phyloP scores from a whole-genome alignment of 306 rosid species.

The Delonix regia region DNA sequence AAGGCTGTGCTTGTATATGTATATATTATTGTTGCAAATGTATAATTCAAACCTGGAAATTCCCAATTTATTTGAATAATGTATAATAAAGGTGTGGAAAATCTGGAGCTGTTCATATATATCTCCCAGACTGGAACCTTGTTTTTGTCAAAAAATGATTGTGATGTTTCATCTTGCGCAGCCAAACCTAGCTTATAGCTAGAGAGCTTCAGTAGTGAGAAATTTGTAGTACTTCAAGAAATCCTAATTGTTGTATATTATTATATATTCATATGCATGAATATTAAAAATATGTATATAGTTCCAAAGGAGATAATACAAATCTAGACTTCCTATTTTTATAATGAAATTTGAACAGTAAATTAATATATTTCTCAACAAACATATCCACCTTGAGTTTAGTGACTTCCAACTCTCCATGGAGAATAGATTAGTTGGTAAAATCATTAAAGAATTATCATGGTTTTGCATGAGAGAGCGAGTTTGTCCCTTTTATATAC shows the following conservation, averaged over 20 bases:
- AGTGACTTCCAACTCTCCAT: constrained; percentile 62
- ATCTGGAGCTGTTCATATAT: constrained; percentile 14
- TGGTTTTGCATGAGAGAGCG: constrained; percentile 38
- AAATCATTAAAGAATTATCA: constrained; percentile 33
- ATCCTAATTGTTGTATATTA: constrained; percentile 33
- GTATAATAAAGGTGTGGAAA: background rate
- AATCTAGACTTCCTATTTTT: constrained; percentile 35
- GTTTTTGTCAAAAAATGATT: constrained; percentile 33
- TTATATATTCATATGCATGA: constrained; percentile 8
- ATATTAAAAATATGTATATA: constrained; percentile 31
- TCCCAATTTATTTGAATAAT: constrained; percentile 17
- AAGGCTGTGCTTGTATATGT: constrained; percentile 45
- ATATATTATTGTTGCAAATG: background rate
- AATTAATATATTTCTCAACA: constrained; percentile 14
- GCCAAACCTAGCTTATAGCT: constrained; percentile 32
- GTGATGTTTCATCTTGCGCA: constrained; percentile 47
- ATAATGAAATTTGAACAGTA: constrained; percentile 17
- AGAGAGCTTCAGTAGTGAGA: constrained; percentile 5
- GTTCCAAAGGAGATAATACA: constrained; percentile 39
- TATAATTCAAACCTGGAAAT: constrained; percentile 22
- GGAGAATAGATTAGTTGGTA: constrained; percentile 23
- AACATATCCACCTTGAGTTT: constrained; percentile 48
- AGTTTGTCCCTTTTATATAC: background rate
- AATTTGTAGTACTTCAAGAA: constrained; percentile 33
- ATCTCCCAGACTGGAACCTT: constrained; percentile 23